A percentile compares a stretch with the other conserved stretches of the same genome.
Evolutionary conservation across 2,329 filamentous ascomycete genomes (phyloP).

Genomic region (Aspergillus persii): DNA sequence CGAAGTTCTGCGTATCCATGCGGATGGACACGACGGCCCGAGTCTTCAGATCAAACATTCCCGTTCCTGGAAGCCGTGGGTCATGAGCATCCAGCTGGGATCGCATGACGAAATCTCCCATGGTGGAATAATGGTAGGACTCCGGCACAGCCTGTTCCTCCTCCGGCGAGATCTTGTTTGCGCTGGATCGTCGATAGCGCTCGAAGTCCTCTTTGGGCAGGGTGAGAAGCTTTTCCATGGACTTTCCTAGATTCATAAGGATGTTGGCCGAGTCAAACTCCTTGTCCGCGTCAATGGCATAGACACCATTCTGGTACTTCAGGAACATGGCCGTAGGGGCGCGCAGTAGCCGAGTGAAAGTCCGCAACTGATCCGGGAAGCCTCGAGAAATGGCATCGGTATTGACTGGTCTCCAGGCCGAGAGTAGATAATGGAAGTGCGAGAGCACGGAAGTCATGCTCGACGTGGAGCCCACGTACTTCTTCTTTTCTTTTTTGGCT

Average conservation of each 20-base stretch:
- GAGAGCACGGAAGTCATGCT: slow-evolving; percentile 87
- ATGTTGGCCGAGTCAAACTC: slow-evolving; percentile 82
- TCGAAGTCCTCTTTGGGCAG: slow-evolving; percentile 79
- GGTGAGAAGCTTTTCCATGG: slow-evolving; percentile 93
- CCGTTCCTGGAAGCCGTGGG: slow-evolving; percentile 77
- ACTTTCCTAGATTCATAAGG: slow-evolving; percentile 87
- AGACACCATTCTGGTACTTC: slow-evolving; percentile 76
- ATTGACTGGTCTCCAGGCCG: slow-evolving; percentile 74
- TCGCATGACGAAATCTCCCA: slow-evolving; percentile 87
- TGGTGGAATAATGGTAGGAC: slow-evolving; percentile 80
- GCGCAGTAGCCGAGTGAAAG: slow-evolving; percentile 70
- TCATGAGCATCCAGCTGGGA: slow-evolving; percentile 94
- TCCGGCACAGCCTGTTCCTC: slow-evolving; percentile 71
- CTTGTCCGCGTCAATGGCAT: slow-evolving; percentile 96
- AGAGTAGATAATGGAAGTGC: slow-evolving; percentile 92
- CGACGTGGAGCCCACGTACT: slow-evolving; percentile 91
- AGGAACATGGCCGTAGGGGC: slow-evolving; percentile 79
- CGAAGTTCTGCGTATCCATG: slow-evolving; percentile 73
- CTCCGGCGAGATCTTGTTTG: slow-evolving; percentile 63
- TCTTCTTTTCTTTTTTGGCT: slow-evolving; percentile 65
- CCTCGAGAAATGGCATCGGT: slow-evolving; percentile 63
- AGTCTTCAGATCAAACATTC: slow-evolving; percentile 96
- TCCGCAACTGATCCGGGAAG: slow-evolving; percentile 61
- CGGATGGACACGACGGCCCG: slow-evolving; percentile 87
- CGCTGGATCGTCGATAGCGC: slow-evolving; percentile 69